A percentile compares a stretch with the other conserved stretches of the same genome.
phyloP scores from a whole-genome alignment of 2,329 filamentous ascomycete genomes.

The Calonectria montana region DNA sequence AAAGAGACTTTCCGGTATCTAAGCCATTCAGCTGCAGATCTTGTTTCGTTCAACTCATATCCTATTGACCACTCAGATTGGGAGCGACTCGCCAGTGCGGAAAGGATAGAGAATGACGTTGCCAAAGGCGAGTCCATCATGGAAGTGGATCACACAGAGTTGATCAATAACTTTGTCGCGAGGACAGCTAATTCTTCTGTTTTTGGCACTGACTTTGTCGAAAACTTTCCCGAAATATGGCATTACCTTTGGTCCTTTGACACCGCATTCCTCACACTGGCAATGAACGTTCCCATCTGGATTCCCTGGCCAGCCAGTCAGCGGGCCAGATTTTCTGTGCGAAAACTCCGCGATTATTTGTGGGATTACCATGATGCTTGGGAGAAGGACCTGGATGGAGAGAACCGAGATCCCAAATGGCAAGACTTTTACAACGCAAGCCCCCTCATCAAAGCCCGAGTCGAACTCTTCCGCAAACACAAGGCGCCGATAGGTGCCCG shows the following conservation, averaged over 20 bases:
- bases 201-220: conserved; percentile 55
- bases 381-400: conserved; percentile 47
- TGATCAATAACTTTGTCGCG: conserved; percentile 51
- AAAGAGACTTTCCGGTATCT: conserved; percentile 35
- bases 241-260: conserved; percentile 53
- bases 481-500: conserved; percentile 46
- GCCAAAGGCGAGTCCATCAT: conserved; percentile 41
- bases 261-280: conserved; percentile 46
- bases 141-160: conserved; percentile 48
- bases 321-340: conserved; percentile 44
- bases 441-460: conserved; percentile 45
- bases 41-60: conserved; percentile 53
- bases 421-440: conserved; percentile 52
- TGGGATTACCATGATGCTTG: conserved; percentile 50
- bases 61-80: conserved; percentile 52
- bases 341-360: conserved; percentile 43
- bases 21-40: conserved; percentile 46
- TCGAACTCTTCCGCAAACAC: conserved; percentile 44
- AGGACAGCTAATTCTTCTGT: conserved; percentile 49
- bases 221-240: conserved; percentile 54
- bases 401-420: conserved; percentile 49
- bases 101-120: conserved; percentile 42
- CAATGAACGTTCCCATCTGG: conserved; percentile 46
- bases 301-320: conserved; percentile 48
- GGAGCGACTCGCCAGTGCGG: conserved; percentile 50